Percentiles rank a stretch among this genome's conserved stretches.
phyloP scores from a whole-genome alignment of 192 early-diverging fungal genomes.

The Powellomyces hirtus region DNA sequence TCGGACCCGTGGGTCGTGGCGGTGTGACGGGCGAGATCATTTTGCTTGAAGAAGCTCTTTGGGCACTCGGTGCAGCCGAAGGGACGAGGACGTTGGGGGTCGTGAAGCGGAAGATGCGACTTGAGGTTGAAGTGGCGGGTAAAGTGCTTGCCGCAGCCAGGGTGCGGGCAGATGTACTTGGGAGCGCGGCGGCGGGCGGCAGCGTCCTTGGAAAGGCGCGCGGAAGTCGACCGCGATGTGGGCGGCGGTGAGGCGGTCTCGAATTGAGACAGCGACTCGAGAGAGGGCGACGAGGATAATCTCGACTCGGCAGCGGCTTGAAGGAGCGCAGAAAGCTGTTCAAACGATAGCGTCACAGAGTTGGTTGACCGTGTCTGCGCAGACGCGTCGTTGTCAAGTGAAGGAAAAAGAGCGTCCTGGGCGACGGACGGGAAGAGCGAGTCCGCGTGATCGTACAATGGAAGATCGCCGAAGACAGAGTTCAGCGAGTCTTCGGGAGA shows the following conservation, averaged over 20 bases:
- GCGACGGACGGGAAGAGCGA: background rate
- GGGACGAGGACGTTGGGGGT: conserved; percentile 5
- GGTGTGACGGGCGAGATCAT: conserved; percentile 70
- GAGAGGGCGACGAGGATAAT: background rate
- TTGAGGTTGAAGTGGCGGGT: conserved; percentile 22
- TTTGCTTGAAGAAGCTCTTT: conserved; percentile 39
- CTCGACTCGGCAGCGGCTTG: background rate
- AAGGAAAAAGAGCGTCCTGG: background rate
- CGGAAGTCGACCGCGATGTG: too few species aligned
- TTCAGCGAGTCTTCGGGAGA: background rate
- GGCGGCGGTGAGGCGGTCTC: background rate
- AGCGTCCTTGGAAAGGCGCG: background rate
- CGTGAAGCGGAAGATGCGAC: conserved; percentile 22
- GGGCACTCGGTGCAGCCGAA: conserved; percentile 7
- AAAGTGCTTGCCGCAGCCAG: conserved; percentile 11
- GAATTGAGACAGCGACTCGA: too few species aligned
- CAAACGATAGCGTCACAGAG: conserved; percentile 5
- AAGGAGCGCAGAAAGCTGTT: conserved; percentile 4
- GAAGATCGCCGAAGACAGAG: conserved; percentile 1
- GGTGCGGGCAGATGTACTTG: conserved; percentile 6
- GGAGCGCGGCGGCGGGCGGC: background rate
- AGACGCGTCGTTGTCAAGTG: background rate
- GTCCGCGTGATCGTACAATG: conserved; percentile 3
- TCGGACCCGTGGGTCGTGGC: conserved; percentile 55
- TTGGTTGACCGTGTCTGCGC: too few species aligned